Conservation (phyloP, 1,284 basidiomycete species). For the Leccinum subspadiceum region DNA sequence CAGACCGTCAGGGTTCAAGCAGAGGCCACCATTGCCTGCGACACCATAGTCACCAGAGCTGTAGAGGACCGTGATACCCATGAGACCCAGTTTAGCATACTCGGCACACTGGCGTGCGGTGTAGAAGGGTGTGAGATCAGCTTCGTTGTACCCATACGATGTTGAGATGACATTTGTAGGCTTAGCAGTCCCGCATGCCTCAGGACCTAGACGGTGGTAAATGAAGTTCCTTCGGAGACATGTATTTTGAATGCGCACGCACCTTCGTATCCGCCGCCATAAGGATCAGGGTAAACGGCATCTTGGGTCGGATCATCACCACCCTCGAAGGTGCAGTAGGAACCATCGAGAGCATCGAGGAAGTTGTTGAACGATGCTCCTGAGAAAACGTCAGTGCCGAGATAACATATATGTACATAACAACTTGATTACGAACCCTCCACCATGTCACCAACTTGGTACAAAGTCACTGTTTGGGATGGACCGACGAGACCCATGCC, state of each 20-base stretch:
- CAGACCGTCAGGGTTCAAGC: conserved; percentile 29
- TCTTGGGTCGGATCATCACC: conserved; percentile 43
- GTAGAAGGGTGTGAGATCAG: conserved; percentile 40
- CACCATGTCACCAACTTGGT: conserved; percentile 45
- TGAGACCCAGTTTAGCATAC: conserved; percentile 46
- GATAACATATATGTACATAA: background rate
- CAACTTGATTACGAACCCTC: conserved; percentile 30
- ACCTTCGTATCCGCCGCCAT: conserved; percentile 36
- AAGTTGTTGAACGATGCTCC: conserved; percentile 48
- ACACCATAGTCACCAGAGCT: conserved; percentile 42
- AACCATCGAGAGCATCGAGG: conserved; percentile 47
- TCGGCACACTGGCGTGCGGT: conserved; percentile 45
- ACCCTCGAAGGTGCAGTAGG: conserved; percentile 48
- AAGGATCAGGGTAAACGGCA: conserved; percentile 43
- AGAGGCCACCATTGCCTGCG: conserved; percentile 35
- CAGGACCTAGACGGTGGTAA: conserved; percentile 21
- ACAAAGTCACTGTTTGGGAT: conserved; percentile 38
- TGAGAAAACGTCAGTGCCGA: conserved; percentile 13
- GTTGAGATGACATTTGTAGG: conserved; percentile 44
- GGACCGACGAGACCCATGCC: conserved; percentile 43
- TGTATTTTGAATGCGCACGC: background rate
- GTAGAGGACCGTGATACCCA: conserved; percentile 41
- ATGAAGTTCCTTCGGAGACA: background rate
- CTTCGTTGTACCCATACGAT: conserved; percentile 42
- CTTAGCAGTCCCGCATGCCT: conserved; percentile 39